phyloP scores from a whole-genome alignment of 2,329 filamentous ascomycete genomes.

The Xylaria sp. region DNA sequence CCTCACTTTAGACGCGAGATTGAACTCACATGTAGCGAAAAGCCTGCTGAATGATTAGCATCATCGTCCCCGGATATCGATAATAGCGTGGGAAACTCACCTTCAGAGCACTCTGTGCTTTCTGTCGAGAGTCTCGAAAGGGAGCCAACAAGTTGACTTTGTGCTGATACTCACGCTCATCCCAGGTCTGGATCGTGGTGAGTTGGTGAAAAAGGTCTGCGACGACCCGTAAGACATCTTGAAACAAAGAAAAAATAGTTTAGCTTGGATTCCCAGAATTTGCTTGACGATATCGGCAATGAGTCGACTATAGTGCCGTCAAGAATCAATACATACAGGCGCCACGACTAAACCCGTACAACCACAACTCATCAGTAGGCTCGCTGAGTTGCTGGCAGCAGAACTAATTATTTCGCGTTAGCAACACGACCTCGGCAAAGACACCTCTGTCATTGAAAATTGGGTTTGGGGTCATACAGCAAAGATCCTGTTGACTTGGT shows the following conservation, averaged over 20 bases:
- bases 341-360: conserved; percentile 55
- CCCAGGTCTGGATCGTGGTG: conserved; percentile 30
- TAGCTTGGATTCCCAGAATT: conserved; percentile 15
- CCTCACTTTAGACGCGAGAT: neutral
- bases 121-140: conserved; percentile 34
- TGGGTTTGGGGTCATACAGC: conserved; percentile 31
- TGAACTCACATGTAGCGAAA: conserved; percentile 37
- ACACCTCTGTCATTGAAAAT: neutral
- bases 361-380: conserved; percentile 51
- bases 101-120: conserved; percentile 30
- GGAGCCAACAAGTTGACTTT: conserved; percentile 28
- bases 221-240: conserved; percentile 51
- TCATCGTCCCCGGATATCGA: neutral
- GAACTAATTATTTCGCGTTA: conserved; percentile 30
- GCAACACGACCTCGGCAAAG: neutral
- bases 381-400: conserved; percentile 38
- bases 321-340: conserved; percentile 45
- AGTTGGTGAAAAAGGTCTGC: conserved; percentile 52
- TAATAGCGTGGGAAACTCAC: conserved; percentile 15
- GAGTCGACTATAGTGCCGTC: neutral
- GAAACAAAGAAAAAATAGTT: neutral
- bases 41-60: conserved; percentile 26
- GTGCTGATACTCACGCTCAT: conserved; percentile 34
- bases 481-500: conserved; percentile 41
- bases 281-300: neutral